These are phyloP conservation scores for Saxispiralis lemnorum DNA, from an alignment of 495 filamentous ascomycete genomes.

Conservation along the genomic window DNA sequence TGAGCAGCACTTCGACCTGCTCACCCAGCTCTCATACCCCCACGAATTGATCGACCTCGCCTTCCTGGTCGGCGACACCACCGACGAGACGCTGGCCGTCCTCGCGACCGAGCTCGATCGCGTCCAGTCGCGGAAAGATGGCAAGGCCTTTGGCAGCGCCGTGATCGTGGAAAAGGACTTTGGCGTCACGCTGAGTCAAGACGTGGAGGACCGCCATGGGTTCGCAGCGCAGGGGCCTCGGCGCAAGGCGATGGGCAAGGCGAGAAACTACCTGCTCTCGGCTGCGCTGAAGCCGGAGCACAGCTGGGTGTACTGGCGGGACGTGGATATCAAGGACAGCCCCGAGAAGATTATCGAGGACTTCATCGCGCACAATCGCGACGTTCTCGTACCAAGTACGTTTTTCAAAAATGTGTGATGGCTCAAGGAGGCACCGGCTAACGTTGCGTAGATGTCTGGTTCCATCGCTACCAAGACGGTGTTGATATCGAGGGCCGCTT, in stretches of 20 bases:
- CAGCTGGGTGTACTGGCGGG: constrained; percentile 97
- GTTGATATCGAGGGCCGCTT: constrained; percentile 90
- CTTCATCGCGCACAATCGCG: constrained; percentile 80
- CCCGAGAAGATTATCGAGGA: constrained; percentile 79
- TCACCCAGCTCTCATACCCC: constrained; percentile 79
- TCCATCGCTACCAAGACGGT: constrained; percentile 62
- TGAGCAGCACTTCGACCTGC: constrained; percentile 78
- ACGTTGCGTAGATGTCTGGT: constrained; percentile 66
- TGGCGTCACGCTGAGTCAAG: constrained; percentile 47
- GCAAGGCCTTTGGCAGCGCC: constrained; percentile 64
- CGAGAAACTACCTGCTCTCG: constrained; percentile 79
- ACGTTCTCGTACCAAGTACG: constrained; percentile 91
- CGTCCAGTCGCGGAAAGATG: constrained; percentile 65
- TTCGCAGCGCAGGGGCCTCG: constrained; percentile 80
- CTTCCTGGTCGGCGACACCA: constrained; percentile 82
- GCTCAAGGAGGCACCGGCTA: background rate
- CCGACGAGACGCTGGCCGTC: constrained; percentile 72
- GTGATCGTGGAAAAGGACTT: constrained; percentile 82
- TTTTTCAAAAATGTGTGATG: background rate
- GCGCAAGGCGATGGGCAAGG: constrained; percentile 73
- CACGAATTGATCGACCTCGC: constrained; percentile 89
- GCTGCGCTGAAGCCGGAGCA: constrained; percentile 79
- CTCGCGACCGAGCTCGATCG: constrained; percentile 69
- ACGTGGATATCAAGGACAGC: constrained; percentile 89
- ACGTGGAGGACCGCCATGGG: constrained; percentile 63